Conservation (phyloP, 805 yeast species). For the Hanseniaspora thailandica region DNA sequence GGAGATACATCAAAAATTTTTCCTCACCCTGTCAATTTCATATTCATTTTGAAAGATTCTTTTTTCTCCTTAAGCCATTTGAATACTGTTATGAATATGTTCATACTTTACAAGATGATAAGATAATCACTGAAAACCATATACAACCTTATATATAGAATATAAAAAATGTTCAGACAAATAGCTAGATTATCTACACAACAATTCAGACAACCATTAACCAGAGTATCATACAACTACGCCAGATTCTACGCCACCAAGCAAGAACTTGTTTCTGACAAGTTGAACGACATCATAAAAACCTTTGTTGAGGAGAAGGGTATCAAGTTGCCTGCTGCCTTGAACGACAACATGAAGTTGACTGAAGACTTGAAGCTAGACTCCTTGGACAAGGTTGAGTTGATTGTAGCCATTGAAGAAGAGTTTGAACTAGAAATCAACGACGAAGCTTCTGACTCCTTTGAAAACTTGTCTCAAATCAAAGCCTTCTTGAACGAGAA, state of each 20-base stretch:
- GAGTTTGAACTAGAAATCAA: conserved; percentile 35
- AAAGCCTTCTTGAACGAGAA: conserved; percentile 8
- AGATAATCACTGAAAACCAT: neutral
- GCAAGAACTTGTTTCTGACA: conserved; percentile 2
- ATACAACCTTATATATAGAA: neutral
- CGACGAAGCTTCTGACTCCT: conserved; percentile 15
- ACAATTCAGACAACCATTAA: neutral
- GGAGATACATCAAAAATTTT: neutral
- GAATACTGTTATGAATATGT: too few relatives aligned
- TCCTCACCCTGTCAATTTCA: too few relatives aligned
- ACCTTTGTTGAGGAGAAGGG: conserved; percentile 1
- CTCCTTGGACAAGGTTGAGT: conserved; percentile 89
- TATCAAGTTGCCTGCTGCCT: neutral
- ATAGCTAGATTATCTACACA: neutral
- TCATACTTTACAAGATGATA: neutral
- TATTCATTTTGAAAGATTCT: too few relatives aligned
- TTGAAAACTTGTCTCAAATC: conserved; percentile 12
- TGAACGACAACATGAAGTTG: conserved; percentile 3
- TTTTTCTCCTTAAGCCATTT: too few relatives aligned
- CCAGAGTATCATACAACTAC: neutral
- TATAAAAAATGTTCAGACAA: neutral
- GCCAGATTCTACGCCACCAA: conserved; percentile 7
- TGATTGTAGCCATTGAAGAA: conserved; percentile 91
- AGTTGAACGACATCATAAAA: neutral
- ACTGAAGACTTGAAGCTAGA: conserved; percentile 32